These are phyloP conservation scores for Clavispora carvajalis DNA, from an alignment of 805 yeast species.

Conservation along the genomic window DNA sequence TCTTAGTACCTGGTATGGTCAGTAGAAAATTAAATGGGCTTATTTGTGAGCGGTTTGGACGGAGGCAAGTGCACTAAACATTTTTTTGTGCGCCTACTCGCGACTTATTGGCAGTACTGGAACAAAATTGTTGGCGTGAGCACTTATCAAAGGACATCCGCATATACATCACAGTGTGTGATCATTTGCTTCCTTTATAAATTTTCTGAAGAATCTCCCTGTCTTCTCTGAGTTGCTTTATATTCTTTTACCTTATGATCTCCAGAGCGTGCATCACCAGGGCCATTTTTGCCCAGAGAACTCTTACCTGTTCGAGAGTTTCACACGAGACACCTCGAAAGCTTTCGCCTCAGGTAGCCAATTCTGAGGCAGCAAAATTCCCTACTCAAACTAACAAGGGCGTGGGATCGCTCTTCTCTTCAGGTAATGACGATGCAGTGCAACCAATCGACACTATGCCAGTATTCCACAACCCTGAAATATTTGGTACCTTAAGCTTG, in stretches of 20 bases:
- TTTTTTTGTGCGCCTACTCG: too few species aligned
- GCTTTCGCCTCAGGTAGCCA: constrained; percentile 15
- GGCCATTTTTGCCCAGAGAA: neutral
- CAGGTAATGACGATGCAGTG: constrained; percentile 36
- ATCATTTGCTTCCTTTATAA: too few species aligned
- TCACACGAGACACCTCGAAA: neutral
- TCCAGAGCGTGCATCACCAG: neutral
- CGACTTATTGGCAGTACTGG: too few species aligned
- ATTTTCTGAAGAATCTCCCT: neutral
- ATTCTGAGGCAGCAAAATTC: constrained; percentile 32
- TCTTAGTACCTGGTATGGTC: too few species aligned
- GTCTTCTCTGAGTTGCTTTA: neutral
- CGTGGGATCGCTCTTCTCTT: constrained; percentile 33
- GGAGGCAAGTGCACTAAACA: too few species aligned
- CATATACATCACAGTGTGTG: too few species aligned
- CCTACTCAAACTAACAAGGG: constrained; percentile 38
- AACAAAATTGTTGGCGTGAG: too few species aligned
- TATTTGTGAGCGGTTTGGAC: too few species aligned
- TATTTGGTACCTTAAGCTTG: constrained; percentile 30
- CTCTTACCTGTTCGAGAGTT: neutral
- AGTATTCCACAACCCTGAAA: constrained; percentile 33
- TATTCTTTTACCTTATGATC: neutral
- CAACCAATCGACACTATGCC: constrained; percentile 46
- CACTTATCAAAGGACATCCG: too few species aligned
- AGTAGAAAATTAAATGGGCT: too few species aligned